phyloP scores from a whole-genome alignment of 176 grass and related monocot species.

The Pontederia paniculata region DNA sequence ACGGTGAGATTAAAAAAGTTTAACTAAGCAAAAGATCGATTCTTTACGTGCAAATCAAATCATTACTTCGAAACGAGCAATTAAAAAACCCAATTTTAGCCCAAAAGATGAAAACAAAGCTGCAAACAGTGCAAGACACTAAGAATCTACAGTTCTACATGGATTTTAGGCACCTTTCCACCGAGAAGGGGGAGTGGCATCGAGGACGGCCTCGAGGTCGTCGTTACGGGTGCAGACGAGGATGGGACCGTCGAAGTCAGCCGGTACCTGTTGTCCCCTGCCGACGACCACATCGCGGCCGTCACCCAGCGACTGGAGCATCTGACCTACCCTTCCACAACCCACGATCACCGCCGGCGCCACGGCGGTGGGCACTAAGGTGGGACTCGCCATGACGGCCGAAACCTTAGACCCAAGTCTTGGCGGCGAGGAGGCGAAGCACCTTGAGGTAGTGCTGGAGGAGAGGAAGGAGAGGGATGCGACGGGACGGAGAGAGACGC shows the following conservation, averaged over 20 bases:
- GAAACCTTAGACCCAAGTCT: constrained; percentile 17
- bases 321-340: constrained; percentile 52
- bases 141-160: background rate
- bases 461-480: constrained; percentile 1
- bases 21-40: background rate
- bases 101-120: background rate
- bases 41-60: too few species aligned
- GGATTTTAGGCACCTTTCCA: constrained; percentile 48
- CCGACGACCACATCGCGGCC: constrained; percentile 51
- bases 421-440: constrained; percentile 8
- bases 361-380: constrained; percentile 19
- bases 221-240: constrained; percentile 93
- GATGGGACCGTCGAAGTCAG: constrained; percentile 40
- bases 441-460: background rate
- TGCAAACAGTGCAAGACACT: background rate
- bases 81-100: too few species aligned
- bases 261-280: constrained; percentile 50
- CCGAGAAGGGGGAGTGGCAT: constrained; percentile 58
- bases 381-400: constrained; percentile 19
- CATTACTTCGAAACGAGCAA: too few species aligned
- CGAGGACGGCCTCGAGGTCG: constrained; percentile 82
- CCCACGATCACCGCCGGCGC: constrained; percentile 73
- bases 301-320: constrained; percentile 49
- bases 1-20: constrained; percentile 24
- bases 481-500: constrained; percentile 21